Evolutionary conservation across 345 rosid species (phyloP), one percentile per base, ranked within the genome.

Genomic region (Citrus maxima): DNA sequence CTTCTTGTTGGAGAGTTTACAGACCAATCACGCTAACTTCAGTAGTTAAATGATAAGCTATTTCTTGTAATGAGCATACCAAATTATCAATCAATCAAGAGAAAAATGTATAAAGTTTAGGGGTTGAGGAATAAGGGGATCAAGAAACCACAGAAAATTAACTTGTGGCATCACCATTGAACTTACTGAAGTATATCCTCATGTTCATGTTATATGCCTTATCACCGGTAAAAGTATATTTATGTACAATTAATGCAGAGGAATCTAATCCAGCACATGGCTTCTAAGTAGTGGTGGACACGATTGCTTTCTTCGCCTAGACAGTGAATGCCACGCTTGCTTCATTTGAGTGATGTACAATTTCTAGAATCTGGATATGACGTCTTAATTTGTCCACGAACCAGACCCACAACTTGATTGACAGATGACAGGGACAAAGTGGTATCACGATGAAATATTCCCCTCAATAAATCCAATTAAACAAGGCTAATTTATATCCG

Each of bases 371-470:
- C 80, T 74, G 46, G 83, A 69, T 77, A 82, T 74, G 77, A 59
- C 78, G 72, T 78, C 78, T 68, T 75, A 82, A 81, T 80, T 7
- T 58, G 62, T 58, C 62, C 88, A 34, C 9, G 76, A 51, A 13
- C 21, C 21, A 51, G 16, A 70, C 49, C 40, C 40, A 79, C 79
- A 54, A 77, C 73, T 77, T 77, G 79, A 79, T 79, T 84, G 83
- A 77, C n/a, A 54, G 58, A 46, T 46, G 51, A 46, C 54, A 49
- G 70, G 66, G 81, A 79, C 86, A 86, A 76, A 81, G 84, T 63
- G 80, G 81, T 79, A 84, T 77, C 80, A 62, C 80, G 55, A 78
- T 75, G 65, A 84, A 82, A 86, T 86, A 82, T 88, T 84, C 87
- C 85, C 84, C 80, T 81, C 82, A 81, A 77, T 81, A 76, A 82